Evolutionary conservation across 768 basidiomycete species (phyloP).

Genomic region (Auriculariales sp.): DNA sequence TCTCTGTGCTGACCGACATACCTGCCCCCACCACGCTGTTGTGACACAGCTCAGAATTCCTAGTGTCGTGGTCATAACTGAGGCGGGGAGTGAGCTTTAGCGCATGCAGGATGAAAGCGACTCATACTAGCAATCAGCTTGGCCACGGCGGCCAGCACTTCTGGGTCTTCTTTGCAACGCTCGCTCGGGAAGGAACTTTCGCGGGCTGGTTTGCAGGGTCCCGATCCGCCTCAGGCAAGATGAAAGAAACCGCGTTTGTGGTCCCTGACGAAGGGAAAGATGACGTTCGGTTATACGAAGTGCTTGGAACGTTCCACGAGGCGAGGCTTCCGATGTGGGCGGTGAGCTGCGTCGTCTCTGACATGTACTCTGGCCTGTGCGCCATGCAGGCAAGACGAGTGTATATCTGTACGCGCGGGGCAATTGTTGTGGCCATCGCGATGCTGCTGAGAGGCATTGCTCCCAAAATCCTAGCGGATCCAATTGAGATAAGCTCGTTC

Average conservation of each 20-base stretch:
- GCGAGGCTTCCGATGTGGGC: not conserved
- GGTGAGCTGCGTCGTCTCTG: not conserved
- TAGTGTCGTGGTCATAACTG: constrained; percentile 48
- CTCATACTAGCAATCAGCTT: constrained; percentile 44
- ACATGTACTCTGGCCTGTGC: constrained; percentile 40
- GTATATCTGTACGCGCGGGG: constrained; percentile 61
- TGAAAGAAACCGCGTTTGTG: no score
- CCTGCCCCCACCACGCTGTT: constrained; percentile 66
- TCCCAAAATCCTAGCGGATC: constrained; percentile 36
- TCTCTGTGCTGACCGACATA: no score
- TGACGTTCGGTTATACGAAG: not conserved
- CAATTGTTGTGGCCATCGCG: constrained; percentile 41
- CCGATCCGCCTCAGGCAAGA: not conserved
- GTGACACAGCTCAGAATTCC: constrained; percentile 69
- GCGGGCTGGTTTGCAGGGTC: not conserved
- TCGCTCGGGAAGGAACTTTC: constrained; percentile 9
- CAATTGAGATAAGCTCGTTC: not conserved
- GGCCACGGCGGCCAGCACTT: constrained; percentile 58
- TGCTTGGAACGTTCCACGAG: not conserved
- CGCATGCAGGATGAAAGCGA: not conserved
- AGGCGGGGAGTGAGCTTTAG: constrained; percentile 2
- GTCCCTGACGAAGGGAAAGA: not conserved
- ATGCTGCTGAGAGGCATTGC: constrained; percentile 39
- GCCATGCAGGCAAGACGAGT: constrained; percentile 59
- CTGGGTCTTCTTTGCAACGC: constrained; percentile 51